phyloP scores from a whole-genome alignment of 2,329 filamentous ascomycete genomes.

The Beauveria brongniartii region DNA sequence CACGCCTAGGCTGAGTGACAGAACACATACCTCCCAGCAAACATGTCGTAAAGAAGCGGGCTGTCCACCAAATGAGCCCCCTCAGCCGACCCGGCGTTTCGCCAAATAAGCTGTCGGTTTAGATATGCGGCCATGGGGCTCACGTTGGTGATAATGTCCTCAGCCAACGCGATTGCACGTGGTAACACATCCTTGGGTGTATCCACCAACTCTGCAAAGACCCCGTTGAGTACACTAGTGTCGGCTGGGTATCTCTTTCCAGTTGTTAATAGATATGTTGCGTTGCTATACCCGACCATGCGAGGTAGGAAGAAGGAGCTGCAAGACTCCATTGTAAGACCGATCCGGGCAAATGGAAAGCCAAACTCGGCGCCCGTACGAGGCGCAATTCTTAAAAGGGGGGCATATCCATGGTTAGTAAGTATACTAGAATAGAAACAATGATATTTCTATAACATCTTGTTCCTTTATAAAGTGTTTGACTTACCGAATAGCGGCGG shows the following conservation, averaged over 20 bases:
- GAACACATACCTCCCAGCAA: constrained; percentile 3
- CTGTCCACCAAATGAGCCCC: constrained; percentile 9
- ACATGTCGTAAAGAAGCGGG: constrained; percentile 10
- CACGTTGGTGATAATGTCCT: constrained; percentile 10
- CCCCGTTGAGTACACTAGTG: not conserved
- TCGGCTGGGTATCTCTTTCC: constrained; percentile 10
- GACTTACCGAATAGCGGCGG: constrained; percentile 11
- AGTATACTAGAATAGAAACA: too few relatives aligned
- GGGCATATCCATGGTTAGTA: too few relatives aligned
- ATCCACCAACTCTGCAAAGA: constrained; percentile 9
- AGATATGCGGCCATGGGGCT: constrained; percentile 7
- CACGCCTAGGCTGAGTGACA: too few relatives aligned
- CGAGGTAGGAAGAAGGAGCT: constrained; percentile 14
- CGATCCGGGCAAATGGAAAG: constrained; percentile 14
- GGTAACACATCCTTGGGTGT: constrained; percentile 10
- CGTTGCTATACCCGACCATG: constrained; percentile 12
- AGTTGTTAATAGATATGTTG: constrained; percentile 13
- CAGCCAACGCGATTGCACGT: constrained; percentile 5
- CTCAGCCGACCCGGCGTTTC: constrained; percentile 6
- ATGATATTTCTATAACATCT: too few relatives aligned
- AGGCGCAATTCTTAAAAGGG: not conserved
- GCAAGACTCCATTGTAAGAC: constrained; percentile 14
- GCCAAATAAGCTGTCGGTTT: constrained; percentile 12
- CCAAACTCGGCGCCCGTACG: constrained; percentile 10
- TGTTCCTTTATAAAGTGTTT: not conserved